Conservation (phyloP, 352 stramenopile genomes). For the Globisporangium iwayamae region DNA sequence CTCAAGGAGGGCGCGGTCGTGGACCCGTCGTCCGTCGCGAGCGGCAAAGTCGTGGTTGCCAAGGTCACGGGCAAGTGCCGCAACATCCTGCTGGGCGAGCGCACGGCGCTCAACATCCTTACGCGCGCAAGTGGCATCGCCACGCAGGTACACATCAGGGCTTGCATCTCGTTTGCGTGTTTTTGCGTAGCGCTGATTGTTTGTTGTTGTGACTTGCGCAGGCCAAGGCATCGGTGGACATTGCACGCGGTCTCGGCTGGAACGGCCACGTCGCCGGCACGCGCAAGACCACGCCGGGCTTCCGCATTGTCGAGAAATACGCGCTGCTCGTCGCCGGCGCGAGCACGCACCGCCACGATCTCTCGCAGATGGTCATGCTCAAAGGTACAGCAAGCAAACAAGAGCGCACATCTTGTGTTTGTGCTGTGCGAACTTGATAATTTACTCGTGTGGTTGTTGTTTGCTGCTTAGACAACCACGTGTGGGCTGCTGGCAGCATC, state of each 20-base stretch:
- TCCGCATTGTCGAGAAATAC: constrained; percentile 99
- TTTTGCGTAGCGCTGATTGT: not conserved
- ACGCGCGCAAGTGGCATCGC: constrained; percentile 95
- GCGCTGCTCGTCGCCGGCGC: constrained; percentile 94
- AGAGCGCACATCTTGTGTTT: not conserved
- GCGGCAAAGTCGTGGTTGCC: constrained; percentile 89
- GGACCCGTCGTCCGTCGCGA: constrained; percentile 30
- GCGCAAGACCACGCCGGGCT: constrained; percentile 98
- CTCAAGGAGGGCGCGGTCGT: constrained; percentile 67
- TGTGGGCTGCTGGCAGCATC: constrained; percentile 95
- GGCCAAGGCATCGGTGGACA: constrained; percentile 58
- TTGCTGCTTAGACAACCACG: constrained; percentile 94
- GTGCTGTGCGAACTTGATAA: not conserved
- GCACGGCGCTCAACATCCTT: constrained; percentile 97
- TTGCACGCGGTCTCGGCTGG: constrained; percentile 78
- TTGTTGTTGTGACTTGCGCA: not conserved
- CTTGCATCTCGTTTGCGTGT: not conserved
- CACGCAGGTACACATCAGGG: constrained; percentile 39
- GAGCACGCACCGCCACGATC: constrained; percentile 93
- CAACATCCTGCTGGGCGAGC: constrained; percentile 94
- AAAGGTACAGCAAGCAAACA: constrained; percentile 58
- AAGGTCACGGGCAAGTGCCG: constrained; percentile 93
- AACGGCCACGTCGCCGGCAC: constrained; percentile 95
- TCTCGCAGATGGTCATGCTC: constrained; percentile 99
- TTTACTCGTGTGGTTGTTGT: not conserved